Evolutionary conservation across 1,284 basidiomycete species (phyloP).

Genomic region (Leccinum solheimii): DNA sequence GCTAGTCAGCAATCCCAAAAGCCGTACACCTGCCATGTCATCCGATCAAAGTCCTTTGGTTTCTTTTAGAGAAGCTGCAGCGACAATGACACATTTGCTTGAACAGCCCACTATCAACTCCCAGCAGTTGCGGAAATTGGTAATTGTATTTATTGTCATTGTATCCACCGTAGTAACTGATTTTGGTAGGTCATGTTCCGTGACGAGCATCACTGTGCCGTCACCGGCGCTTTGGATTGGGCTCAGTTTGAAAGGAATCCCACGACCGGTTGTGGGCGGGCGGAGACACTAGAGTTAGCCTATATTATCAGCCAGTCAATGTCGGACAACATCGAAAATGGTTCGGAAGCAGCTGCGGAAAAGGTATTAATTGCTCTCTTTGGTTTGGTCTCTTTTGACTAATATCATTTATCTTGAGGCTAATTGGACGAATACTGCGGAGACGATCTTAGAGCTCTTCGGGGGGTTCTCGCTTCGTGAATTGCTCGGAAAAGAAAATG

Average conservation of each 20-base stretch:
- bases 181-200: background rate
- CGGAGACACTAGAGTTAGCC: background rate
- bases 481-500: background rate
- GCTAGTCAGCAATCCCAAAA: background rate
- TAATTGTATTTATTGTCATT: background rate
- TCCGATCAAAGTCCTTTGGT: too few relatives aligned
- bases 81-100: too few relatives aligned
- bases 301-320: background rate
- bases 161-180: background rate
- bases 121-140: background rate
- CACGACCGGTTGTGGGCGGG: too few relatives aligned
- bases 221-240: background rate
- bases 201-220: background rate
- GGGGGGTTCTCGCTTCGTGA: background rate
- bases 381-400: background rate
- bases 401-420: background rate
- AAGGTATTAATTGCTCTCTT: background rate
- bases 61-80: too few relatives aligned
- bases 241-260: too few relatives aligned
- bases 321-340: background rate
- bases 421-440: background rate
- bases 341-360: background rate
- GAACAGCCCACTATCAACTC: too few relatives aligned
- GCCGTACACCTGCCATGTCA: too few relatives aligned
- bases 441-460: background rate